These are phyloP conservation scores for Claviceps paspali DNA, from an alignment of 2,329 filamentous ascomycete genomes.

Conservation along the genomic window DNA sequence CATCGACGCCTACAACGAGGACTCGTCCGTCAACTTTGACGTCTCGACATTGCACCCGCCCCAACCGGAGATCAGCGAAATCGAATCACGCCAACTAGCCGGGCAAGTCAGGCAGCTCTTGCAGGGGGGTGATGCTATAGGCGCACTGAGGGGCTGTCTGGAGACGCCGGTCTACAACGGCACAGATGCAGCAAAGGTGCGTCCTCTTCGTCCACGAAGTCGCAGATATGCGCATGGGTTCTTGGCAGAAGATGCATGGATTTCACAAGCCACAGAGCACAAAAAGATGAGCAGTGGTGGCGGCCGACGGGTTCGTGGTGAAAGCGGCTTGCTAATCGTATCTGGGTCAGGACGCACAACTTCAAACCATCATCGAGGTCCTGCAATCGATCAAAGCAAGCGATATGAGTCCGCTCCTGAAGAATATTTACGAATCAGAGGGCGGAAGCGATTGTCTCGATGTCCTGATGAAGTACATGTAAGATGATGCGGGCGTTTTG, in stretches of 20 bases:
- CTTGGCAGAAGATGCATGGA: too few species aligned
- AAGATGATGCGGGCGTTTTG: slow-evolving; percentile 11
- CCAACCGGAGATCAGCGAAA: slow-evolving; percentile 56
- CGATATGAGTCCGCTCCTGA: slow-evolving; percentile 83
- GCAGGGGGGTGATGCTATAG: slow-evolving; percentile 73
- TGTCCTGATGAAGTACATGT: slow-evolving; percentile 96
- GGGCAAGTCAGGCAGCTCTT: slow-evolving; percentile 77
- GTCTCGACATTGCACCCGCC: slow-evolving; percentile 67
- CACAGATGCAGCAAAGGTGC: slow-evolving; percentile 40
- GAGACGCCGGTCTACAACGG: slow-evolving; percentile 70
- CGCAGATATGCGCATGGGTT: too few species aligned
- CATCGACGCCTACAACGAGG: slow-evolving; percentile 79
- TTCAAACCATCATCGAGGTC: slow-evolving; percentile 81
- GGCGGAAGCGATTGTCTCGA: slow-evolving; percentile 78
- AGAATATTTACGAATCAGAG: slow-evolving; percentile 61
- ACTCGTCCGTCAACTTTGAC: slow-evolving; percentile 86
- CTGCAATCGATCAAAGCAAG: slow-evolving; percentile 90
- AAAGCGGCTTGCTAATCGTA: neutral
- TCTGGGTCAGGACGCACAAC: slow-evolving; percentile 55
- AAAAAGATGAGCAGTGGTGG: too few species aligned
- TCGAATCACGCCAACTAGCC: slow-evolving; percentile 63
- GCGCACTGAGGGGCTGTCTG: slow-evolving; percentile 67
- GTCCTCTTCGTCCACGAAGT: neutral
- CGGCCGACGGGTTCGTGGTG: too few species aligned
- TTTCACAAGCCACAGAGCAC: too few species aligned